A percentile compares a stretch with the other conserved stretches of the same genome.
Evolutionary conservation across 2,329 filamentous ascomycete genomes (phyloP).

Genomic region (Sporothrix humicola): DNA sequence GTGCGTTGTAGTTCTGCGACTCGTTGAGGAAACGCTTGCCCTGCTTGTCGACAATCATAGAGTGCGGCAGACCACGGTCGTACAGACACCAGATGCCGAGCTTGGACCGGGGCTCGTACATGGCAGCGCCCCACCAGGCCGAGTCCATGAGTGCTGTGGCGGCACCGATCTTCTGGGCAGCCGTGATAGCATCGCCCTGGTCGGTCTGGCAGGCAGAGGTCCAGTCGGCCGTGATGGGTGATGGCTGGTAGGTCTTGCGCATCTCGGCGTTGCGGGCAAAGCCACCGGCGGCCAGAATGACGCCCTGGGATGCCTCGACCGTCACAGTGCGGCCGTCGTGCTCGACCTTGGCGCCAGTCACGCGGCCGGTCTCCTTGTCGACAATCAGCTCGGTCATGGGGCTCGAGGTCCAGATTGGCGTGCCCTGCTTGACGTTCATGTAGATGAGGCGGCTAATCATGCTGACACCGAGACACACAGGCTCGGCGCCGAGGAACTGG

Average conservation of each 20-base stretch:
- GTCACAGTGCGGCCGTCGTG: slow-evolving; percentile 39
- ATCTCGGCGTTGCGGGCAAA: slow-evolving; percentile 45
- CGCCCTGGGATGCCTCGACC: slow-evolving; percentile 42
- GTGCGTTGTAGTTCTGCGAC: slow-evolving; percentile 43
- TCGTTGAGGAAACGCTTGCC: slow-evolving; percentile 48
- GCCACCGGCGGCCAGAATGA: slow-evolving; percentile 47
- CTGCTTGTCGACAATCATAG: slow-evolving; percentile 45
- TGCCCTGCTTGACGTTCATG: slow-evolving; percentile 34
- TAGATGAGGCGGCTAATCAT: slow-evolving; percentile 40
- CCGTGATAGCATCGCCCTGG: slow-evolving; percentile 42
- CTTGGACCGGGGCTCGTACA: slow-evolving; percentile 41
- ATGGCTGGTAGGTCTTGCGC: slow-evolving; percentile 40
- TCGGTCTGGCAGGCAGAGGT: slow-evolving; percentile 41
- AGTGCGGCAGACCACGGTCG: slow-evolving; percentile 45
- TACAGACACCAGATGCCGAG: slow-evolving; percentile 40
- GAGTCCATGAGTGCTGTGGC: slow-evolving; percentile 45
- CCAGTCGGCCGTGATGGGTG: slow-evolving; percentile 41
- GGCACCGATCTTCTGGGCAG: slow-evolving; percentile 43
- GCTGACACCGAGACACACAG: slow-evolving; percentile 40
- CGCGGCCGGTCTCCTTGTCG: slow-evolving; percentile 34
- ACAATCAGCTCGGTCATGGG: slow-evolving; percentile 36
- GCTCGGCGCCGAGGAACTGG: slow-evolving; percentile 35
- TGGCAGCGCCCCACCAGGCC: slow-evolving; percentile 46
- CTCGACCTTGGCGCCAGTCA: slow-evolving; percentile 42
- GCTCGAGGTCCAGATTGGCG: slow-evolving; percentile 35